These are phyloP conservation scores for Daucus carota DNA, from an alignment of 129 eudicot genomes.

Conservation along the genomic window DNA sequence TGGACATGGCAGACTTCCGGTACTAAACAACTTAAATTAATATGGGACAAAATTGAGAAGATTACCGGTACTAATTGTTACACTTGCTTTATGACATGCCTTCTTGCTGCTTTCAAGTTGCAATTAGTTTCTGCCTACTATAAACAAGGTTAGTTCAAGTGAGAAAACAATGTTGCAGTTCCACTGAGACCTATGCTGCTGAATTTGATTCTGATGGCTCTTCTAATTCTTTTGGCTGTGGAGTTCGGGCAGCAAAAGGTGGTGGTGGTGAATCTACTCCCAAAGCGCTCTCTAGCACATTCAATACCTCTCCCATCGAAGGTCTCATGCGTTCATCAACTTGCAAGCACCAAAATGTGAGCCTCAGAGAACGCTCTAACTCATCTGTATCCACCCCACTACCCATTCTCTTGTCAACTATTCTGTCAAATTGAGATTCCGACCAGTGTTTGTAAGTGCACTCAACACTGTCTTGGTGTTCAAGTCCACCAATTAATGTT, in stretches of 20 bases:
- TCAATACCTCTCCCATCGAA: constrained; percentile 66
- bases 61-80: not conserved
- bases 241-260: constrained; percentile 17
- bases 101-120: constrained; percentile 1
- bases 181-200: not conserved
- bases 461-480: constrained; percentile 23
- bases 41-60: not conserved
- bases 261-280: constrained; percentile 59
- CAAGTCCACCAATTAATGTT: constrained; percentile 35
- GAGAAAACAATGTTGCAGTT: not conserved
- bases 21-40: not conserved
- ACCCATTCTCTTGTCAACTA: constrained; percentile 32
- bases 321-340: constrained; percentile 56
- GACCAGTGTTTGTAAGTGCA: constrained; percentile 44
- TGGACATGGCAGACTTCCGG: not conserved
- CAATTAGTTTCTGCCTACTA: constrained; percentile 32
- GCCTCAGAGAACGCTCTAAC: constrained; percentile 50
- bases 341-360: constrained; percentile 70
- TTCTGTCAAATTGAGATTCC: constrained; percentile 17
- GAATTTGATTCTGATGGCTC: constrained; percentile 20
- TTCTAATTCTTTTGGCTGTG: constrained; percentile 13
- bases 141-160: constrained; percentile 16
- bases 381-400: constrained; percentile 38
- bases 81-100: not conserved
- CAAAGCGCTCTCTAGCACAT: constrained; percentile 57